Evolutionary conservation across 1,284 basidiomycete genomes (phyloP).

Genomic region (Stereum hirsutum): DNA sequence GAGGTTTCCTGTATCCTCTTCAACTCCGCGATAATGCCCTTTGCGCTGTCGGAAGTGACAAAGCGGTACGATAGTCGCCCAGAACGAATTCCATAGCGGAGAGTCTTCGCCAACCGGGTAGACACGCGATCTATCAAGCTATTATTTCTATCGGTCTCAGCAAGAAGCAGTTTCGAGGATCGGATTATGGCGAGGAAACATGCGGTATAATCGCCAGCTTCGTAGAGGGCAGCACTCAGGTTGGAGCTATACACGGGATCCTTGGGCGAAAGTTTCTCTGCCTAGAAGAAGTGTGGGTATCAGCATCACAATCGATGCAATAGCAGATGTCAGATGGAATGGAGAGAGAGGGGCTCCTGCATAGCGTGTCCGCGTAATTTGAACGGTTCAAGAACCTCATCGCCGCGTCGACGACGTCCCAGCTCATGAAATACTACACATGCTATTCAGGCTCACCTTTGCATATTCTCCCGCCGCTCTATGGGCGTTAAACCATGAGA

Average conservation of each 20-base stretch:
- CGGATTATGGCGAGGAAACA: constrained; percentile 18
- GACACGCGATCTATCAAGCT: not conserved
- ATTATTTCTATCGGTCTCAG: not conserved
- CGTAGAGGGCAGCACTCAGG: constrained; percentile 24
- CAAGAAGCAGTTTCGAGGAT: constrained; percentile 13
- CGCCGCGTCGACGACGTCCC: too few species aligned
- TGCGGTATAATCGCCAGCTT: constrained; percentile 19
- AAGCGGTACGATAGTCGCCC: not conserved
- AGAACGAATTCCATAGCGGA: not conserved
- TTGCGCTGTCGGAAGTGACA: not conserved
- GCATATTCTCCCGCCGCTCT: too few species aligned
- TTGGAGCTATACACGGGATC: constrained; percentile 22
- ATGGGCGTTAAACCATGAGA: too few species aligned
- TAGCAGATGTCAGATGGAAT: too few species aligned
- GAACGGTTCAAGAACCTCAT: too few species aligned
- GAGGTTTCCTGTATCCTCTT: not conserved
- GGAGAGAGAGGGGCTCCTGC: too few species aligned
- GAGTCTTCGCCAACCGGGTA: not conserved
- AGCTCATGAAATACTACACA: too few species aligned
- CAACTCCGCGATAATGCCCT: not conserved
- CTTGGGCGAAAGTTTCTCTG: too few species aligned
- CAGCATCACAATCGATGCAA: too few species aligned
- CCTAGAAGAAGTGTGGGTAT: too few species aligned
- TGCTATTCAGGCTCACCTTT: too few species aligned
- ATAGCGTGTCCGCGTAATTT: too few species aligned